Conservation (phyloP, 495 filamentous ascomycete genomes). For the Friedmanniomyces simplex region DNA sequence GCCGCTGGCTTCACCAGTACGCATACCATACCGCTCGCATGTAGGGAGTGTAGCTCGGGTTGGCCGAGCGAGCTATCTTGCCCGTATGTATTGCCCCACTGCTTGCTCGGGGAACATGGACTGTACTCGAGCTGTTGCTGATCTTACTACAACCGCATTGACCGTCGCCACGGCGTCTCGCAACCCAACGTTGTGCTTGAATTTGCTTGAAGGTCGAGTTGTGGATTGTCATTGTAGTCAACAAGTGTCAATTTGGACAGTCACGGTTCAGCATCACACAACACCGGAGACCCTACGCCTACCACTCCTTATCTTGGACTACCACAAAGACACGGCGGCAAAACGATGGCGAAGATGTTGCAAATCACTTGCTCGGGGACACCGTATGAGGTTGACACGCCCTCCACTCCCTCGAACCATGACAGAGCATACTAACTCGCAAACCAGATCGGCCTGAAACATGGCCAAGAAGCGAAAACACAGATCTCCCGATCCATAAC, state of each 20-base stretch:
- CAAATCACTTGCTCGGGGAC: conserved; percentile 21
- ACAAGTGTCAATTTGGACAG: too few relatives aligned
- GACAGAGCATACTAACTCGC: background rate
- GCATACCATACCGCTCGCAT: background rate
- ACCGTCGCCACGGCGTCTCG: background rate
- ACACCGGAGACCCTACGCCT: too few relatives aligned
- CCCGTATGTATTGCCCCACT: background rate
- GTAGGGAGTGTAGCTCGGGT: background rate
- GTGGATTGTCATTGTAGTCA: too few relatives aligned
- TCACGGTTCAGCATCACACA: too few relatives aligned
- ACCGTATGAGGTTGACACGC: conserved; percentile 26
- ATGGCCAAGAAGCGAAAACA: conserved; percentile 38
- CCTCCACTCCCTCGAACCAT: background rate
- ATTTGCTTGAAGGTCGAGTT: too few relatives aligned
- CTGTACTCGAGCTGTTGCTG: too few relatives aligned
- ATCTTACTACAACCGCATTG: too few relatives aligned
- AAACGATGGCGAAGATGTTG: conserved; percentile 14
- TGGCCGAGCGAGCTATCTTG: background rate
- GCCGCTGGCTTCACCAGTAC: too few relatives aligned
- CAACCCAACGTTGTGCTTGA: background rate
- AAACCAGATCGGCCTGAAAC: conserved; percentile 43
- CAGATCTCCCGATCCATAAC: conserved; percentile 39
- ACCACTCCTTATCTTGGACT: too few relatives aligned
- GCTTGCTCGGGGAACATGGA: too few relatives aligned
- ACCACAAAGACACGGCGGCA: background rate